These are phyloP conservation scores for Tetrapyrgos nigripes DNA, from an alignment of 1,284 basidiomycete genomes.

Conservation along the genomic window DNA sequence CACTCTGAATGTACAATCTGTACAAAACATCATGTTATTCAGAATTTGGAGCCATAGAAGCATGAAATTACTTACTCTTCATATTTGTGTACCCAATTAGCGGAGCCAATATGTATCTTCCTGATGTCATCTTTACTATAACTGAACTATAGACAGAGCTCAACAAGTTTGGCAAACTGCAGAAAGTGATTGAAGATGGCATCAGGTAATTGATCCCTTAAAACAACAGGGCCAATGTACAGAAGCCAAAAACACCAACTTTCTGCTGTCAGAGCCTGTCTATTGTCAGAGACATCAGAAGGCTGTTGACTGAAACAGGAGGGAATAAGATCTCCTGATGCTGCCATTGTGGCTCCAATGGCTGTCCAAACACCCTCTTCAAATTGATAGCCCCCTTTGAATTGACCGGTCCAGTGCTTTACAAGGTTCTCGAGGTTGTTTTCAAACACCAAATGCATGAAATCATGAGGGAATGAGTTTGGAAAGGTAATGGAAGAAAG, in stretches of 20 bases:
- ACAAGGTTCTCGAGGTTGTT: conserved; percentile 48
- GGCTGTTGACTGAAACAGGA: conserved; percentile 32
- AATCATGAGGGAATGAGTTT: no score
- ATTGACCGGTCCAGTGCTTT: conserved; percentile 36
- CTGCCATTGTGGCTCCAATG: conserved; percentile 34
- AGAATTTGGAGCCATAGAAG: background rate
- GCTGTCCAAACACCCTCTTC: conserved; percentile 44
- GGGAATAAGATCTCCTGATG: conserved; percentile 36
- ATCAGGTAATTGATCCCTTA: conserved; percentile 17
- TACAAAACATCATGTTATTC: no score
- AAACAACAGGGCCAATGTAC: no score
- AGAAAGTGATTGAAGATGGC: conserved; percentile 28
- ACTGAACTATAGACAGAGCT: no score
- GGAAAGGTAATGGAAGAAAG: no score
- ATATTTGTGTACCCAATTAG: no score
- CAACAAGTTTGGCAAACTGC: conserved; percentile 22
- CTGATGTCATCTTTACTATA: no score
- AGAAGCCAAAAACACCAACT: no score
- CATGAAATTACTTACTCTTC: no score
- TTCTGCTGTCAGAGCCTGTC: no score
- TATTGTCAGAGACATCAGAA: conserved; percentile 29
- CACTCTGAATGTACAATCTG: conserved; percentile 42
- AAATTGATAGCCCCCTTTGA: conserved; percentile 37
- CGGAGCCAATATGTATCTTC: no score
- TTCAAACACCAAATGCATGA: conserved; percentile 25